Percentiles rank a stretch among this genome's conserved stretches.
phyloP scores from a whole-genome alignment of 1,284 basidiomycete genomes.

The Cryptococcus sp. region DNA sequence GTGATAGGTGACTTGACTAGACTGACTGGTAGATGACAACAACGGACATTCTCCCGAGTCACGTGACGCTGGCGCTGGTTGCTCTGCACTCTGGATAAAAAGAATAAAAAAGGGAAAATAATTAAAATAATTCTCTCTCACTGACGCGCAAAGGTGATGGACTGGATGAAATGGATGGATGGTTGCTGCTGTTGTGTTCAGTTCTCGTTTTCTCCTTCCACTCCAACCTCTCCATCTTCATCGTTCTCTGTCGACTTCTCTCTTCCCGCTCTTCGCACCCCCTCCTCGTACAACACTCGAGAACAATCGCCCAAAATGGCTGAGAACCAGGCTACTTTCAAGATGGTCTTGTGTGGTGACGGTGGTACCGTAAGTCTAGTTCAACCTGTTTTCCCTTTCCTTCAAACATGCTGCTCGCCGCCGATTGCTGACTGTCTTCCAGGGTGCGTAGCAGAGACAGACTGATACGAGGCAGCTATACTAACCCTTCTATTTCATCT shows the following conservation, averaged over 20 bases:
- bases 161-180: too few relatives aligned
- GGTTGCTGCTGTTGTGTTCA: too few relatives aligned
- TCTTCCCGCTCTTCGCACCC: not conserved
- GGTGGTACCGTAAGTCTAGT: slow-evolving; percentile 82
- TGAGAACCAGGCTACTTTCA: slow-evolving; percentile 82
- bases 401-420: not conserved
- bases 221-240: not conserved
- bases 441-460: slow-evolving; percentile 2
- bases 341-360: slow-evolving; percentile 94
- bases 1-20: too few relatives aligned
- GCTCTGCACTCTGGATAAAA: not conserved
- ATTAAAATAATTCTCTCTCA: not conserved
- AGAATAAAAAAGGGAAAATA: not conserved
- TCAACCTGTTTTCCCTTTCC: not conserved
- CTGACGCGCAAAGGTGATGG: not conserved
- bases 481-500: not conserved
- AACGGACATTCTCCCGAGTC: too few relatives aligned
- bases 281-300: not conserved
- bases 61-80: too few relatives aligned
- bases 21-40: too few relatives aligned
- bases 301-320: slow-evolving; percentile 28
- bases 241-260: not conserved
- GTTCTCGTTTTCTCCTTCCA: not conserved
- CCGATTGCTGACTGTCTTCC: not conserved
- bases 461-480: not conserved